Base-by-base conservation (phyloP, 2,329 filamentous ascomycete species). In the Calonectria montana region DNA sequence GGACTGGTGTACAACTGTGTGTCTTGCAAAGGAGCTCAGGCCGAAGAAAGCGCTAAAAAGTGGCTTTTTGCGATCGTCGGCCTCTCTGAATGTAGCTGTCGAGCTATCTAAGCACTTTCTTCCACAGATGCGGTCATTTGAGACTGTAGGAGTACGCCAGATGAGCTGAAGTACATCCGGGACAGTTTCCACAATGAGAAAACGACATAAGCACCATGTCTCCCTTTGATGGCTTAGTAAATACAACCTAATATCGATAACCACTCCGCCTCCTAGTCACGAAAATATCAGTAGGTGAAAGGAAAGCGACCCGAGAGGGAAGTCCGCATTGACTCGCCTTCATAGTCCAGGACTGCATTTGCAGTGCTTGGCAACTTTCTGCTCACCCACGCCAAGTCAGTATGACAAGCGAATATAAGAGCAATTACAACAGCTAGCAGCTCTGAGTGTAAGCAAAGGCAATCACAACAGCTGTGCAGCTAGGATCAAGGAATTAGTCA, bases 161-260 rank as follows among this genome's bases (percentile, higher is more conserved):
- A 2, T 74, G 70, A 4, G 29, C 21, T 1, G 72, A 73, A 16
- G 18, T 12, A 4, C 75, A 76, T 1, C 65, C 35, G 0, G 47
- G 25, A 18, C 75, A 76, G 0, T 41, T 48, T 13, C 27, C 70
- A 16, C 75, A 76, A 0, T 48, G 53, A 18, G 63, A 57, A 15
- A 75, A 76, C 0, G 70, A 71, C 2, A 76, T 12, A 8, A 76
- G 55, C 0, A 76, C 75, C 12, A 71, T 73, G 18, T 76, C 74
- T 0, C 75, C 75, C 1, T 31, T 57, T 4, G 43, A 12, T 13
- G 65, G 25, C 1, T 65, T 62, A 0, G 25, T 53, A 0, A 65
- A 62, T 0, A 53, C 57, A 23, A 18, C 3, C 74, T 74, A 16
- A 31, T 37, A 7, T 76, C 66, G 0, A 73, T 31, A 4, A 76